These are phyloP conservation scores for Sutorius eximius DNA, from an alignment of 1,284 basidiomycete species.

Conservation along the genomic window DNA sequence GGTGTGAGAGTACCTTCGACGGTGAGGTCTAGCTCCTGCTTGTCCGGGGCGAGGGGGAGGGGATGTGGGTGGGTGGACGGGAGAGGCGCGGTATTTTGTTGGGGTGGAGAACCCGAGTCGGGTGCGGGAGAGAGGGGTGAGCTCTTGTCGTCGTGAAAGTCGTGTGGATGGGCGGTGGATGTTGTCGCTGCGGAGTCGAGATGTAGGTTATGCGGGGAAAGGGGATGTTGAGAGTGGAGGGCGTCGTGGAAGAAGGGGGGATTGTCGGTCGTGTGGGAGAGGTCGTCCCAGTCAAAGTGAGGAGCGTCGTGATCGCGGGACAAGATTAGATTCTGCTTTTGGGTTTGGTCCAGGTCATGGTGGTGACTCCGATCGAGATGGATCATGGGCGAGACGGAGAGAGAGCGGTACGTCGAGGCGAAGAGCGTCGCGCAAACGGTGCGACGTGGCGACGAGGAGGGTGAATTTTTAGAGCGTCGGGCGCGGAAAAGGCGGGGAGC, in stretches of 20 bases:
- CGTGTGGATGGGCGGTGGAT: conserved; percentile 29
- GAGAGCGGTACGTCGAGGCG: background rate
- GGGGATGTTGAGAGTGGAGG: conserved; percentile 23
- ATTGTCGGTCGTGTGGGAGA: conserved; percentile 35
- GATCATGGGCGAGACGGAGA: conserved; percentile 43
- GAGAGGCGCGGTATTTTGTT: conserved; percentile 10
- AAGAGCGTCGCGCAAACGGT: conserved; percentile 5
- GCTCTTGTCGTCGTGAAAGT: conserved; percentile 36
- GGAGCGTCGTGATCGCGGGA: conserved; percentile 39
- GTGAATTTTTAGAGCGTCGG: background rate
- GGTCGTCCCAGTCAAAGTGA: conserved; percentile 45
- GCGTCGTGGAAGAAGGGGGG: conserved; percentile 34
- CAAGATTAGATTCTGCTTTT: conserved; percentile 49
- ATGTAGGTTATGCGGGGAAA: conserved; percentile 26
- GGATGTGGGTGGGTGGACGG: conserved; percentile 3
- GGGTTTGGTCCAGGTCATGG: conserved; percentile 42
- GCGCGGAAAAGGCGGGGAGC: conserved; percentile 7
- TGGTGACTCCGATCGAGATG: conserved; percentile 58
- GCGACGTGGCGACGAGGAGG: background rate
- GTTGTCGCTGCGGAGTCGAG: conserved; percentile 23
- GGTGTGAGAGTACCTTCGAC: conserved; percentile 52
- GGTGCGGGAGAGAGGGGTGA: conserved; percentile 58
- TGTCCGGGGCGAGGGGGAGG: conserved; percentile 15
- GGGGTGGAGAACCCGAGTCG: conserved; percentile 28
- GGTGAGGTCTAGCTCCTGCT: conserved; percentile 26